Evolutionary conservation across 148 eudicot species (phyloP).

Genomic region (Nepenthes mirabilis): DNA sequence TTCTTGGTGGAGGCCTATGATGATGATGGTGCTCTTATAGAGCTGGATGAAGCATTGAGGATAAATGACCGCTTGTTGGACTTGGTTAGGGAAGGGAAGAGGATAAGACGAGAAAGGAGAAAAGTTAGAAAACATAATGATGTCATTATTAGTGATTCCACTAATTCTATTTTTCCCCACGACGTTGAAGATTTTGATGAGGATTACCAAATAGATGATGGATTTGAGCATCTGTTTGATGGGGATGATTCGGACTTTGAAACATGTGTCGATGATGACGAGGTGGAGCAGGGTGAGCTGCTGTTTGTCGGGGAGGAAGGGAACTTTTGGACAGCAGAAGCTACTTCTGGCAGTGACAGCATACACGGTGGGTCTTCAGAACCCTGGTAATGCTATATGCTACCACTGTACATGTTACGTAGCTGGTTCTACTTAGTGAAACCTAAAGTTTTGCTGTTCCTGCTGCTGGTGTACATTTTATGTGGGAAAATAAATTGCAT

Average conservation of each 20-base stretch:
- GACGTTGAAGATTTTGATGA: neutral
- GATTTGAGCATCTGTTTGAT: neutral
- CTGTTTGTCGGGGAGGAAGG: neutral
- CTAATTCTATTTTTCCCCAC: neutral
- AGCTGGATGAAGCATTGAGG: constrained; percentile 35
- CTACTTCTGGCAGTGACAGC: neutral
- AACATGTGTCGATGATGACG: neutral
- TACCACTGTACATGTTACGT: neutral
- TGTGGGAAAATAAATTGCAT: too few relatives aligned
- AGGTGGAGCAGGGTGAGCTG: neutral
- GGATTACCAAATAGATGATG: neutral
- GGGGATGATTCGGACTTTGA: neutral
- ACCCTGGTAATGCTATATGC: constrained; percentile 7
- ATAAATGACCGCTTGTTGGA: constrained; percentile 44
- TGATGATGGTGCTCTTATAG: constrained; percentile 46
- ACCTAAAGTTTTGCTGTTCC: too few relatives aligned
- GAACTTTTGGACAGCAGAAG: constrained; percentile 1
- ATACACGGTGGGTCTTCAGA: neutral
- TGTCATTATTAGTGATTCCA: neutral
- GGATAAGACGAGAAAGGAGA: constrained; percentile 49
- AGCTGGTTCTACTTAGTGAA: neutral
- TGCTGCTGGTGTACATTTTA: too few relatives aligned
- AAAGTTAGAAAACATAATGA: neutral
- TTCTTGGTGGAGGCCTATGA: constrained; percentile 84
- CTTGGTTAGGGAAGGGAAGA: constrained; percentile 55